Conservation (phyloP, 371 early-diverging fungal genomes). For the Zychaea mexicana region DNA sequence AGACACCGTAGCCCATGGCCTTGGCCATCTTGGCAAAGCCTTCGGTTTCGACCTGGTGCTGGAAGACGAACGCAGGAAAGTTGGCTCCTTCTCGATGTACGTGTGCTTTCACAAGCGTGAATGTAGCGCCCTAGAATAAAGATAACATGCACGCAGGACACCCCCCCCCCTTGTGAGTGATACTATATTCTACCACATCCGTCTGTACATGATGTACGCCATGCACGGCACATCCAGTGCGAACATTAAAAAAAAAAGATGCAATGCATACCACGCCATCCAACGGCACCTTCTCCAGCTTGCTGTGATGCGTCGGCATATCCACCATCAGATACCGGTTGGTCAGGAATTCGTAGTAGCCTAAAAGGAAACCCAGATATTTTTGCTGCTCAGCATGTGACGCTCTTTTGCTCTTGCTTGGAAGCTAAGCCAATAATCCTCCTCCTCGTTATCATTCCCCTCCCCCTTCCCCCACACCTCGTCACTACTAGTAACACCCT, state of each 20-base stretch:
- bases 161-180: too few relatives aligned
- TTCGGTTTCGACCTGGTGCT: conserved; percentile 71
- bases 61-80: conserved; percentile 44
- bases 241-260: too few relatives aligned
- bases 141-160: too few relatives aligned
- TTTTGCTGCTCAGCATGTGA: conserved; percentile 4
- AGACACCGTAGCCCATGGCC: conserved; percentile 63
- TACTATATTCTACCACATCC: too few relatives aligned
- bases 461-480: too few relatives aligned
- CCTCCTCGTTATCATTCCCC: neutral
- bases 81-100: conserved; percentile 70
- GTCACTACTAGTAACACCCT: neutral
- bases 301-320: conserved; percentile 39
- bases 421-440: conserved; percentile 4
- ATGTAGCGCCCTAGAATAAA: conserved; percentile 37
- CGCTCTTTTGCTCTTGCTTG: neutral
- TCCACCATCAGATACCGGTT: conserved; percentile 45
- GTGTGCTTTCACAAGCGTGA: conserved; percentile 60
- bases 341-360: conserved; percentile 46
- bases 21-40: conserved; percentile 78
- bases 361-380: conserved; percentile 10
- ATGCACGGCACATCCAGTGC: too few relatives aligned
- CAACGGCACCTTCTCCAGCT: conserved; percentile 30
- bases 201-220: too few relatives aligned
- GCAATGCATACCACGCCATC: conserved; percentile 40